Conservation (phyloP, 2,329 filamentous ascomycete species). For the Orbilia oligospora region DNA sequence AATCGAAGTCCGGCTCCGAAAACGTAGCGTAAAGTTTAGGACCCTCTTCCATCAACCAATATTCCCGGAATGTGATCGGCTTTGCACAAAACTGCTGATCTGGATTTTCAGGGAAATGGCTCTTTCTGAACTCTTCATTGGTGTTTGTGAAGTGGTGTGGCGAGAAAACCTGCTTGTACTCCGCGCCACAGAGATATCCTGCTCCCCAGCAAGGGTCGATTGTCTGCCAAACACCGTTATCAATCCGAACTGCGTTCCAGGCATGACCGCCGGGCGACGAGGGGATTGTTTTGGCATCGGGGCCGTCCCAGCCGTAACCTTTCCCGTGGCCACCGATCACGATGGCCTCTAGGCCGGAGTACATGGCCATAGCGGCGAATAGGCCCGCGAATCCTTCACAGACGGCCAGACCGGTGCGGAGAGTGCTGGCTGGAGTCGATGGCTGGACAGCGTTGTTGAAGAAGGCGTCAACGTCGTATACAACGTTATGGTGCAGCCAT, state of each 20-base stretch:
- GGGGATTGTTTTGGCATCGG: constrained; percentile 76
- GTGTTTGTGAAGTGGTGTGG: constrained; percentile 74
- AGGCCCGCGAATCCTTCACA: constrained; percentile 92
- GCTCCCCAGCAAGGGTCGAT: constrained; percentile 95
- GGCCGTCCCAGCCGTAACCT: constrained; percentile 78
- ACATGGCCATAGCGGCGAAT: constrained; percentile 82
- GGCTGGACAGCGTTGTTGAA: constrained; percentile 79
- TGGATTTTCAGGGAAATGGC: constrained; percentile 81
- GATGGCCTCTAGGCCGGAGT: constrained; percentile 81
- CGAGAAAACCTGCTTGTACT: constrained; percentile 79
- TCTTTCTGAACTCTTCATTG: constrained; percentile 85
- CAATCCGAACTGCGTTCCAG: constrained; percentile 93
- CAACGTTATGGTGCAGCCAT: constrained; percentile 94
- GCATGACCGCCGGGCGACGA: constrained; percentile 79
- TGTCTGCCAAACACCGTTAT: constrained; percentile 90
- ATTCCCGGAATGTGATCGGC: constrained; percentile 41
- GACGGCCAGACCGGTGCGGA: constrained; percentile 84
- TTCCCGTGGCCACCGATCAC: constrained; percentile 74
- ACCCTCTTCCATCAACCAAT: constrained; percentile 34
- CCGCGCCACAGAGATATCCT: constrained; percentile 74
- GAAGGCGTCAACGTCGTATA: constrained; percentile 85
- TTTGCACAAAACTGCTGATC: constrained; percentile 43
- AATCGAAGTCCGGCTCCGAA: constrained; percentile 31
- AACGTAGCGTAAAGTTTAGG: constrained; percentile 21
- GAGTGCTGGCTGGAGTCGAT: constrained; percentile 79